phyloP scores from a whole-genome alignment of 73 alveolate species.

The Paramecium caudatum region DNA sequence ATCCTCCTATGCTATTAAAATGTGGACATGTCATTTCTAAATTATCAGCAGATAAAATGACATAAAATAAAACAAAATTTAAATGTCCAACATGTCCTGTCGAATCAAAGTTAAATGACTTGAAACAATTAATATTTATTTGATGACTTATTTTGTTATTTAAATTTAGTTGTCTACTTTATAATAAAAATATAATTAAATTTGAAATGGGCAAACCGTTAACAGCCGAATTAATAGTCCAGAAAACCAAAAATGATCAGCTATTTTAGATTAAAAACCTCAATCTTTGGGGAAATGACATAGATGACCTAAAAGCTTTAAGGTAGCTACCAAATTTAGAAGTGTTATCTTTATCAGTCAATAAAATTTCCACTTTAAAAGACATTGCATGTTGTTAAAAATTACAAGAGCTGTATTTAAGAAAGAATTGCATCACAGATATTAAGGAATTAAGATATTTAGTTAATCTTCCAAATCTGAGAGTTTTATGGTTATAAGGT shows the following conservation, averaged over 20 bases:
- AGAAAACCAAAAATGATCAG: conserved; percentile 84
- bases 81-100: conserved; percentile 93
- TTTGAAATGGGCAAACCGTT: conserved; percentile 80
- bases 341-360: conserved; percentile 93
- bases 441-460: conserved; percentile 91
- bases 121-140: conserved; percentile 24
- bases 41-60: conserved; percentile 81
- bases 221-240: conserved; percentile 76
- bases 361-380: conserved; percentile 90
- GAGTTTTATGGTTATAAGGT: conserved; percentile 93
- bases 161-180: neutral
- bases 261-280: conserved; percentile 88
- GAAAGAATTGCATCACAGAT: conserved; percentile 93
- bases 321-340: conserved; percentile 95
- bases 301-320: conserved; percentile 91
- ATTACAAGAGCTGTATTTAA: conserved; percentile 92
- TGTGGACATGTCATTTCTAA: conserved; percentile 98
- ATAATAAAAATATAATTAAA: neutral
- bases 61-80: conserved; percentile 79
- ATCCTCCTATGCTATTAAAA: conserved; percentile 93
- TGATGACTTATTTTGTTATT: conserved; percentile 7
- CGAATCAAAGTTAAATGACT: conserved; percentile 77
- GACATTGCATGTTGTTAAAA: conserved; percentile 86
- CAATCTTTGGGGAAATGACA: conserved; percentile 95
- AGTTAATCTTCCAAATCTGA: conserved; percentile 81